Base-by-base conservation (phyloP, 2,329 filamentous ascomycete genomes). In the Rhinocladiella similis region DNA sequence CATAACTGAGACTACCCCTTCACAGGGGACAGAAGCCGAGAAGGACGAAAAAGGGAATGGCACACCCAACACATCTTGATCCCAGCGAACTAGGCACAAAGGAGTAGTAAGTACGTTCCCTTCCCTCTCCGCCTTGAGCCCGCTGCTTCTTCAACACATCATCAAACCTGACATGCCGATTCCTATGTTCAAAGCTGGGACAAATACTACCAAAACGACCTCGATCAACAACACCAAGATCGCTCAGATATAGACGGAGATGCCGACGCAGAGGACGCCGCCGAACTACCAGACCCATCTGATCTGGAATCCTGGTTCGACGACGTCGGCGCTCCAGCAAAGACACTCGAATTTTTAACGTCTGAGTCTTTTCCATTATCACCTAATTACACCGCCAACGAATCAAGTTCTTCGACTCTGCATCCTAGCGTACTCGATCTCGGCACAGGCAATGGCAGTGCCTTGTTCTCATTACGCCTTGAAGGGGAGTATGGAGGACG, bases 241-340 rank as follows among this genome's bases (percentile, higher is more conserved):
- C 38, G 43, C 20, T 38, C 16, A 9, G 29, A 33, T 4, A 9
- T 9, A 12, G 29, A 33, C 19, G 36, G 49, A 9, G 71, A 70
- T 68, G 78, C 77, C 1, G 80, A 77, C 63, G 88, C 94, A 72
- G 78, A 91, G 51, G 71, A 76, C 2, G 36, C 93, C 75, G 84
- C 94, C 75, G 84, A 92, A 72, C 75, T 83, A 52, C 72, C 82
- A 60, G 85, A 95, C 74, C 84, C 89, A 9, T 74, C 82, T 54
- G 90, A 96, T 10, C 73, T 77, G 77, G 88, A 88, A 57, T 86
- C 94, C 66, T 99, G 94, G 94, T 99, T 99, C 81, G 88, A 91
- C 71, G 94, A 97, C 75, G 89, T 91, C 29, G 85, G 88, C 68
- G 94, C 94, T 60, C 90, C 96, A 68, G 80, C 86, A 60, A 92